Conservation (phyloP, 495 filamentous ascomycete species). For the Penicillium dipodomyicola region DNA sequence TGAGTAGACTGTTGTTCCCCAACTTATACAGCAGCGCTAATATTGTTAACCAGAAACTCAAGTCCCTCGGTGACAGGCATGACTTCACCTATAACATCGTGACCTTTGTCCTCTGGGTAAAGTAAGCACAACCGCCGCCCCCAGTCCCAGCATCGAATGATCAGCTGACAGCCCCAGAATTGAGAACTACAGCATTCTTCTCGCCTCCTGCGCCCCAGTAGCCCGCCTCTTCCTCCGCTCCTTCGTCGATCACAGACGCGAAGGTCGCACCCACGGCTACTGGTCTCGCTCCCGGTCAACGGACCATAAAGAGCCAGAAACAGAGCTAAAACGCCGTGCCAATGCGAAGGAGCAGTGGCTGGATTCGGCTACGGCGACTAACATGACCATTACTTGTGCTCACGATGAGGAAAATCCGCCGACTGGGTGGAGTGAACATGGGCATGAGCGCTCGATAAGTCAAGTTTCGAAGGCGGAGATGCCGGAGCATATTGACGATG, state of each 20-base stretch:
- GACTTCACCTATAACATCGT: conserved; percentile 42
- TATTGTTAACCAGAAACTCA: conserved; percentile 25
- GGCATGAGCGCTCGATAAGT: conserved; percentile 18
- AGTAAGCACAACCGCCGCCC: conserved; percentile 21
- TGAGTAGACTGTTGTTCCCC: conserved; percentile 11
- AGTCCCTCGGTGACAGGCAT: conserved; percentile 28
- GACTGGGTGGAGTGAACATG: not conserved
- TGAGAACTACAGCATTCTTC: conserved; percentile 39
- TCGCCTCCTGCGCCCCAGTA: conserved; percentile 35
- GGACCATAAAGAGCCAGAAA: conserved; percentile 17
- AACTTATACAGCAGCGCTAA: not conserved
- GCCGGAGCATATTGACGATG: conserved; percentile 21
- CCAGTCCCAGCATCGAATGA: not conserved
- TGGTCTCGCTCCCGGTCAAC: conserved; percentile 28
- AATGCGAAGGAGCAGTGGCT: conserved; percentile 19
- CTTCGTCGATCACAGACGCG: conserved; percentile 25
- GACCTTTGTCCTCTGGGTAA: conserved; percentile 38
- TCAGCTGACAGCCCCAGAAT: conserved; percentile 21
- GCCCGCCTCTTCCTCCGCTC: conserved; percentile 34
- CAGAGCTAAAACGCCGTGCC: conserved; percentile 19
- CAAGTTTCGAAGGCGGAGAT: conserved; percentile 19
- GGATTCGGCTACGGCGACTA: conserved; percentile 19
- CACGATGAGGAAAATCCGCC: conserved; percentile 21
- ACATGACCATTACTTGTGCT: not conserved
- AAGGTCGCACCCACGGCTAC: conserved; percentile 26